phyloP scores from a whole-genome alignment of 495 filamentous ascomycete genomes.

The Penicillium tannophilum region DNA sequence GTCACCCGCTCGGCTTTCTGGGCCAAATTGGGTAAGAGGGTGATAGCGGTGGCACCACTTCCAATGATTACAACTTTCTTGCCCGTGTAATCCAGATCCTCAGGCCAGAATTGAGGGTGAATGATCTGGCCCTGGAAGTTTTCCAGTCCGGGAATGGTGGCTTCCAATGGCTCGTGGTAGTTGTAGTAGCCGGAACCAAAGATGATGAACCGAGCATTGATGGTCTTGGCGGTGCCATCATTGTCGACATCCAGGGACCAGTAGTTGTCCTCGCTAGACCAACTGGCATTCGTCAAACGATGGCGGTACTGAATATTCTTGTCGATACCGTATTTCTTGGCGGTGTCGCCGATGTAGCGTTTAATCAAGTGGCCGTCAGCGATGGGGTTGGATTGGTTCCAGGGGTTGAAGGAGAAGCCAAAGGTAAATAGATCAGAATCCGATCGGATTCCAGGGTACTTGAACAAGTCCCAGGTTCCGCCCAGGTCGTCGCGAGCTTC shows the following conservation, averaged over 20 bases:
- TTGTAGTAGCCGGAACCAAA: constrained; percentile 67
- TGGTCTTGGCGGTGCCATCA: constrained; percentile 46
- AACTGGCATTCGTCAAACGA: constrained; percentile 56
- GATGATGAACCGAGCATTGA: constrained; percentile 59
- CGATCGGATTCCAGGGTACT: constrained; percentile 68
- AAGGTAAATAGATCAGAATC: constrained; percentile 70
- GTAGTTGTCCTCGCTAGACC: constrained; percentile 57
- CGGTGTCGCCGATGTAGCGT: constrained; percentile 63
- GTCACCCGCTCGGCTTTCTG: constrained; percentile 50
- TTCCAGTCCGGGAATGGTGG: constrained; percentile 46
- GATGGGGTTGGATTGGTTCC: constrained; percentile 60
- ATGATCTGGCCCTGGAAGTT: constrained; percentile 47
- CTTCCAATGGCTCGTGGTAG: constrained; percentile 58
- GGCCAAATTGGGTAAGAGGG: constrained; percentile 50
- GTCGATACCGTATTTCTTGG: constrained; percentile 61
- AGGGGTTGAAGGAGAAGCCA: constrained; percentile 69
- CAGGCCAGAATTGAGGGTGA: constrained; percentile 59
- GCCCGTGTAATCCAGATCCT: constrained; percentile 46
- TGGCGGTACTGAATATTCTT: constrained; percentile 61
- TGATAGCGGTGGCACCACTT: constrained; percentile 59
- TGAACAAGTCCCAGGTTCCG: constrained; percentile 75
- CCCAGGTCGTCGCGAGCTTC: constrained; percentile 62
- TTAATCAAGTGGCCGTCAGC: constrained; percentile 61
- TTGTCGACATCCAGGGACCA: constrained; percentile 64
- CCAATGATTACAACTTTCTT: constrained; percentile 61